Evolutionary conservation across 495 filamentous ascomycete species (phyloP).

Genomic region (Neurospora tetrasperma): DNA sequence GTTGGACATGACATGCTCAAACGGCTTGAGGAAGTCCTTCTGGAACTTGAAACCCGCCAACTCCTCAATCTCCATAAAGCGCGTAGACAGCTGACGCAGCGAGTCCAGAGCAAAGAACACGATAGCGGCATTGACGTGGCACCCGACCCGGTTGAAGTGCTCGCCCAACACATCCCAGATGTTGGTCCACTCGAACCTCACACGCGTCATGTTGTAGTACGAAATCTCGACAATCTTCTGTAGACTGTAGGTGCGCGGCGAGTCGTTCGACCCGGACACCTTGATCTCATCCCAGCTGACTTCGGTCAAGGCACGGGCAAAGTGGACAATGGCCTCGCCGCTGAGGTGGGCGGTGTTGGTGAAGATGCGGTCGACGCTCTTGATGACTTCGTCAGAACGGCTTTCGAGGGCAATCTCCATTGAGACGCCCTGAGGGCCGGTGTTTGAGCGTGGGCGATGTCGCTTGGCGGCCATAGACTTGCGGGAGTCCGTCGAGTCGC

Average conservation of each 20-base stretch:
- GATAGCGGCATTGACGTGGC: slow-evolving; percentile 86
- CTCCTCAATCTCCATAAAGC: slow-evolving; percentile 97
- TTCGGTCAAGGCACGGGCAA: slow-evolving; percentile 84
- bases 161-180: slow-evolving; percentile 94
- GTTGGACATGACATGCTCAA: slow-evolving; percentile 94
- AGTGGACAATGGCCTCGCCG: slow-evolving; percentile 94
- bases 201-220: slow-evolving; percentile 98
- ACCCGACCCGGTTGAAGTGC: slow-evolving; percentile 96
- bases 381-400: slow-evolving; percentile 83
- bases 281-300: slow-evolving; percentile 99
- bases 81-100: slow-evolving; percentile 89
- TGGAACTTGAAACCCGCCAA: slow-evolving; percentile 98
- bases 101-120: slow-evolving; percentile 97
- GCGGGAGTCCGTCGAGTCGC: slow-evolving; percentile 42
- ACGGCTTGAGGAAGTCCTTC: slow-evolving; percentile 97
- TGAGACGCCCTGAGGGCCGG: slow-evolving; percentile 58
- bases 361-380: slow-evolving; percentile 89
- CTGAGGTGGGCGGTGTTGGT: slow-evolving; percentile 89
- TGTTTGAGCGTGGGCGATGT: slow-evolving; percentile 53
- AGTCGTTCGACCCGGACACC: slow-evolving; percentile 88
- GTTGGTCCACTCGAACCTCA: slow-evolving; percentile 94
- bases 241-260: slow-evolving; percentile 87
- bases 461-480: slow-evolving; percentile 57
- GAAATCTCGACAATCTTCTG: slow-evolving; percentile 98
- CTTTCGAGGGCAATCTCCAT: slow-evolving; percentile 84